Base-by-base conservation (phyloP, 2,329 filamentous ascomycete genomes). In the Stachybotrys elegans region DNA sequence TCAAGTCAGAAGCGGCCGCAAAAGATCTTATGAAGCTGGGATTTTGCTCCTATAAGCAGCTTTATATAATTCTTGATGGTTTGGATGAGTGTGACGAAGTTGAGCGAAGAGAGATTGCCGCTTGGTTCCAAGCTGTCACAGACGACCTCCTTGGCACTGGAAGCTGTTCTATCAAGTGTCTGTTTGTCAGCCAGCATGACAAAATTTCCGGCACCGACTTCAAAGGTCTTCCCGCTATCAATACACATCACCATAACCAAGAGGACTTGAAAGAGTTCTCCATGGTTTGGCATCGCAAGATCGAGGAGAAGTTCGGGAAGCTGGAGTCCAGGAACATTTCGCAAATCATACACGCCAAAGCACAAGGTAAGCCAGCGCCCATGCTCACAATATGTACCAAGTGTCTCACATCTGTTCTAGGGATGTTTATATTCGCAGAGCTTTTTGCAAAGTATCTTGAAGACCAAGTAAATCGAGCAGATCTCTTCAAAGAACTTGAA, bases 181-280 rank as follows among this genome's bases (percentile, higher is more conserved):
- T 50, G 17, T 50, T 50, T 17, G 29, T 48, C 21, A 50, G 45
- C 12, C 48, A 50, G 17, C 43, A 50, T 13, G 45, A 47, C 16
- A 40, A 45, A 9, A 35, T 43, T 13, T 43, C 43, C 4, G 20
- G 19, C 22, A 43, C 43, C 19, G 40, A 44, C 27, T 42, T 47
- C 2, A 27, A 27, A 6, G 29, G 32, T 25, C 12, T 45, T 11
- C 32, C 45, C 0, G 29, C 13, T 3, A 42, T 50, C n/a, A 45
- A 42, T 7, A 45, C 48, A 20, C 22, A 22, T 4, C 17, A 29
- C 2, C 16, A 44, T 5, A 45, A 36, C 11, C 29, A 31, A 20
- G 16, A n/a, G 2, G 48, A 50, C 19, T 36, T 50, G 5, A n/a
- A 39, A 19, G 22, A 40, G 12, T 50, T 43, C 31, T 25, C 43